Evolutionary conservation across 2,329 filamentous ascomycete genomes (phyloP).

Genomic region (Sclerotinia glacialis): DNA sequence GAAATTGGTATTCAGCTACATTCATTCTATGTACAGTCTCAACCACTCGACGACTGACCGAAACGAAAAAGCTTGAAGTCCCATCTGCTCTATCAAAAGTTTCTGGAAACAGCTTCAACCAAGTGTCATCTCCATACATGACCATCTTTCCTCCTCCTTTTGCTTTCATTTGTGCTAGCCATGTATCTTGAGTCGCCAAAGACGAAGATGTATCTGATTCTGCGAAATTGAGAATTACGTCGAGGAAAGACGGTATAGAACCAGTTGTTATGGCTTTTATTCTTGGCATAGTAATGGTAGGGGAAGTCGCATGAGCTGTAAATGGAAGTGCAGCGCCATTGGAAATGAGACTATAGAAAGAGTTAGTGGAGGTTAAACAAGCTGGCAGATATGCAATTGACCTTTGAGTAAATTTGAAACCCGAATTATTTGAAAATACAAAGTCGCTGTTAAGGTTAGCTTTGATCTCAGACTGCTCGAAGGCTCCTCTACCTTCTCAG

Average conservation of each 20-base stretch:
- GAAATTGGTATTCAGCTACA: constrained; percentile 33
- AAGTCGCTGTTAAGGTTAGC: constrained; percentile 67
- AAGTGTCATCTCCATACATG: constrained; percentile 98
- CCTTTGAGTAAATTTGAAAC: constrained; percentile 87
- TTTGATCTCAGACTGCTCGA: background rate
- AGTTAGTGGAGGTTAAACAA: constrained; percentile 16
- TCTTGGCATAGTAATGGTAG: constrained; percentile 96
- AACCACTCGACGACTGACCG: constrained; percentile 57
- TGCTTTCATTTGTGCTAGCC: constrained; percentile 88
- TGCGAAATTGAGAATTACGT: constrained; percentile 94
- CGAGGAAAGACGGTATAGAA: constrained; percentile 95
- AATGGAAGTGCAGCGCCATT: constrained; percentile 88
- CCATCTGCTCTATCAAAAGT: constrained; percentile 87
- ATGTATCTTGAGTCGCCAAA: constrained; percentile 85
- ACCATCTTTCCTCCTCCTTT: constrained; percentile 70
- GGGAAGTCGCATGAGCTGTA: constrained; percentile 92
- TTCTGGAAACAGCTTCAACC: constrained; percentile 91
- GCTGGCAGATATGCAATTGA: constrained; percentile 42
- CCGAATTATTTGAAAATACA: constrained; percentile 77
- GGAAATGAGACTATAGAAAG: constrained; percentile 30
- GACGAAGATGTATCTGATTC: constrained; percentile 90
- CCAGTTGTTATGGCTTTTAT: constrained; percentile 97
- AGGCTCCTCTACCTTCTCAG: constrained; percentile 67
- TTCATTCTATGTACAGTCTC: constrained; percentile 30
- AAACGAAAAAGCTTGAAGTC: constrained; percentile 97